Percentiles rank a stretch among this genome's conserved stretches.
These are phyloP conservation scores for Orbilia javanica DNA, from an alignment of 2,329 filamentous ascomycete genomes.

Conservation along the genomic window DNA sequence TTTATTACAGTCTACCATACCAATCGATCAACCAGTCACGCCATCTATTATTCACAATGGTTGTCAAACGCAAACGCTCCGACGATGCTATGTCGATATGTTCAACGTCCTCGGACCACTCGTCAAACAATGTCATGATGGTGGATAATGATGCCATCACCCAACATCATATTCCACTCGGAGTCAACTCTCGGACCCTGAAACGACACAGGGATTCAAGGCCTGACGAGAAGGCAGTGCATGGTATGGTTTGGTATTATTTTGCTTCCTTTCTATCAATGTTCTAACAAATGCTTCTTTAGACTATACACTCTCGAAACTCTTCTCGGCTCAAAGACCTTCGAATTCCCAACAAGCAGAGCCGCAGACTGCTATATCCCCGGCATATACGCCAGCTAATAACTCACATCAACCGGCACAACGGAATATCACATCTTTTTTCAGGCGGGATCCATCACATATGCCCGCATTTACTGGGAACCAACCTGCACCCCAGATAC, in stretches of 20 bases:
- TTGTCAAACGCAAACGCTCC: conserved; percentile 54
- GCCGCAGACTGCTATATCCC: conserved; percentile 3
- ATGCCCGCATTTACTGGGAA: background rate
- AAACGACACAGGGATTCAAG: conserved; percentile 60
- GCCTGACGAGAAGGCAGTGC: conserved; percentile 60
- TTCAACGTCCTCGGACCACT: conserved; percentile 39
- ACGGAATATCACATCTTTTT: conserved; percentile 48
- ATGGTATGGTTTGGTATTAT: conserved; percentile 47
- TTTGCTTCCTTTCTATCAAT: background rate
- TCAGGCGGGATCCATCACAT: conserved; percentile 22
- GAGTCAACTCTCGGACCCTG: conserved; percentile 57
- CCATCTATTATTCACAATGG: conserved; percentile 18
- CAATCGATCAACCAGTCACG: background rate
- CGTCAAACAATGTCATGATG: conserved; percentile 42
- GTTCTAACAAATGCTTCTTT: background rate
- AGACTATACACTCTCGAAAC: conserved; percentile 62
- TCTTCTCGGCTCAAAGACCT: conserved; percentile 60
- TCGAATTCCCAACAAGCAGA: conserved; percentile 22
- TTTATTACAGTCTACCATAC: background rate
- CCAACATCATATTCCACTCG: conserved; percentile 49
- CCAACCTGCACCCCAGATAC: background rate
- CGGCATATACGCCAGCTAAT: conserved; percentile 16
- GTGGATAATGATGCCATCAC: conserved; percentile 47
- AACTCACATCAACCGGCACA: conserved; percentile 27
- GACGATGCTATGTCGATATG: conserved; percentile 57